Conservation (phyloP, 2,329 filamentous ascomycete genomes). For the Rhexocercosporidium sp. region DNA sequence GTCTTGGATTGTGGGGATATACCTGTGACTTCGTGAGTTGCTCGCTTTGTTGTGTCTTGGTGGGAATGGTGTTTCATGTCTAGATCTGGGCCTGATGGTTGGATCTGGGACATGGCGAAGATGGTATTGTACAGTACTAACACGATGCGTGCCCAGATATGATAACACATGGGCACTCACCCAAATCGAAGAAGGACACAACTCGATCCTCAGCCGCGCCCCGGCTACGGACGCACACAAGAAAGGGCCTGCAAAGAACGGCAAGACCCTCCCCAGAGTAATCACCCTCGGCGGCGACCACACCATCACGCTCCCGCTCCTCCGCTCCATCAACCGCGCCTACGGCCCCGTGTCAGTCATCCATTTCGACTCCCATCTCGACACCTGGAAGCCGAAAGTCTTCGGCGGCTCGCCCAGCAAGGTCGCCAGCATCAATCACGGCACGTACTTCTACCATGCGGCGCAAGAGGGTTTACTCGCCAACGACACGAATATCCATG, state of each 20-base stretch:
- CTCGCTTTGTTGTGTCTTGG: background rate
- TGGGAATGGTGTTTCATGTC: background rate
- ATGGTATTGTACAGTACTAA: background rate
- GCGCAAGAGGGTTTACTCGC: slow-evolving; percentile 76
- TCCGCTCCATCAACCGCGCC: slow-evolving; percentile 63
- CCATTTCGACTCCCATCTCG: slow-evolving; percentile 67
- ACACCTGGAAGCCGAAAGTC: slow-evolving; percentile 83
- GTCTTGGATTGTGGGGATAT: slow-evolving; percentile 86
- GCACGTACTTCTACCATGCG: slow-evolving; percentile 88
- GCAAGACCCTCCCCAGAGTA: slow-evolving; percentile 77
- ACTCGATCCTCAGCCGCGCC: slow-evolving; percentile 71
- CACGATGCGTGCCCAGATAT: slow-evolving; percentile 56
- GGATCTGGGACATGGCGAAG: background rate
- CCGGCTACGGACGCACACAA: slow-evolving; percentile 73
- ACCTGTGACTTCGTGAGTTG: slow-evolving; percentile 77
- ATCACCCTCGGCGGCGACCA: slow-evolving; percentile 76
- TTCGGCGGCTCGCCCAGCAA: slow-evolving; percentile 82
- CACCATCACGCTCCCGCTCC: slow-evolving; percentile 64
- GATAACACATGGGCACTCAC: slow-evolving; percentile 82
- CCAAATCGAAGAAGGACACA: slow-evolving; percentile 87
- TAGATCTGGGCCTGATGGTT: background rate
- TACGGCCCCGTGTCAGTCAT: slow-evolving; percentile 67
- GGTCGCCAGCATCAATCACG: slow-evolving; percentile 81
- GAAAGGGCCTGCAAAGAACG: slow-evolving; percentile 70
- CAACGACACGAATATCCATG: slow-evolving; percentile 88